phyloP scores from a whole-genome alignment of 495 filamentous ascomycete species.

The Mycothermus thermophilus region DNA sequence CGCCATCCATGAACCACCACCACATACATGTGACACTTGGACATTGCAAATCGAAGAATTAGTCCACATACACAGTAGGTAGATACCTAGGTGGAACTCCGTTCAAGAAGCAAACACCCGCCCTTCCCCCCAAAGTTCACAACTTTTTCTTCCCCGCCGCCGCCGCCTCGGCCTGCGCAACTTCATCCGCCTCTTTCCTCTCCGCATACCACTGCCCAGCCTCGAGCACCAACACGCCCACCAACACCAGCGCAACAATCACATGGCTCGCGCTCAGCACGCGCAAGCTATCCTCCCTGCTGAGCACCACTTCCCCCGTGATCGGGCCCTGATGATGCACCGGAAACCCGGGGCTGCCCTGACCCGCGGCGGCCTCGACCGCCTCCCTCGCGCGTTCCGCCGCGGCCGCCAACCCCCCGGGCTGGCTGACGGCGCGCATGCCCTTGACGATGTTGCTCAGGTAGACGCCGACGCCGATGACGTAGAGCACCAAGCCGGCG shows the following conservation, averaged over 20 bases:
- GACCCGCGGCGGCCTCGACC: constrained; percentile 19
- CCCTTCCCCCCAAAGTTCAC: too few relatives aligned
- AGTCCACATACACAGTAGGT: too few relatives aligned
- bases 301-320: constrained; percentile 36
- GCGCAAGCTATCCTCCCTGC: constrained; percentile 72
- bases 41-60: too few relatives aligned
- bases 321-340: constrained; percentile 28
- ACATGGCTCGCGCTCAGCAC: constrained; percentile 94
- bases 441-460: constrained; percentile 92
- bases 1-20: too few relatives aligned
- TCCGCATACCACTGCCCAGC: constrained; percentile 99
- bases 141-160: constrained; percentile 6
- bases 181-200: constrained; percentile 76
- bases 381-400: constrained; percentile 10
- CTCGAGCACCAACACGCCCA: constrained; percentile 85
- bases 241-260: constrained; percentile 78
- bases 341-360: constrained; percentile 33
- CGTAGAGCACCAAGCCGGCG: constrained; percentile 76
- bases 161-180: constrained; percentile 9
- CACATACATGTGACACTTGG: too few relatives aligned
- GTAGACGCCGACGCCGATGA: constrained; percentile 84
- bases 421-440: constrained; percentile 52
- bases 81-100: too few relatives aligned
- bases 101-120: too few relatives aligned
- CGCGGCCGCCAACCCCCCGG: not conserved